These are phyloP conservation scores for Hansenula lynferdii DNA, from an alignment of 1,139 yeast species.

Conservation along the genomic window DNA sequence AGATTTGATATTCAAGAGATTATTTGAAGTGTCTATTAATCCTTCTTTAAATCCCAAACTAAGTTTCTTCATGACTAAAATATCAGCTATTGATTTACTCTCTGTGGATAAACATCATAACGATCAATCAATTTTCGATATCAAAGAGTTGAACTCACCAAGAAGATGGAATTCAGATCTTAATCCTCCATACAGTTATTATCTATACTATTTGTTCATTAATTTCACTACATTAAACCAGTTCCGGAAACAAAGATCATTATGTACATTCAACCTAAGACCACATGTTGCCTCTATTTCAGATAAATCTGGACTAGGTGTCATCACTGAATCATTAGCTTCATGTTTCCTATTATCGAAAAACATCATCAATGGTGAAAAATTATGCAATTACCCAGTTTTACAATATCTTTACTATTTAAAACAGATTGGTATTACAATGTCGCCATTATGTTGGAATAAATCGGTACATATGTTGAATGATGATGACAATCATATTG, in stretches of 20 bases:
- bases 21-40: conserved; percentile 19
- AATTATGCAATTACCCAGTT: conserved; percentile 16
- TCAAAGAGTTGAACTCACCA: conserved; percentile 9
- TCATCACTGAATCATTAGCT: conserved; percentile 20
- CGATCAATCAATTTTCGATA: conserved; percentile 15
- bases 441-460: conserved; percentile 25
- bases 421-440: conserved; percentile 22
- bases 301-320: conserved; percentile 18
- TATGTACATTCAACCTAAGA: conserved; percentile 15
- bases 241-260: conserved; percentile 12
- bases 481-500: conserved; percentile 16
- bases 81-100: conserved; percentile 17
- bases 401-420: conserved; percentile 21
- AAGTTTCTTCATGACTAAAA: conserved; percentile 20
- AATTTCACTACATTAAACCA: conserved; percentile 17
- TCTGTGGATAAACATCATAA: conserved; percentile 11
- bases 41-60: conserved; percentile 16
- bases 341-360: conserved; percentile 18
- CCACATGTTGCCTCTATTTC: conserved; percentile 19
- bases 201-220: conserved; percentile 18
- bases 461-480: conserved; percentile 16
- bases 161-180: conserved; percentile 14
- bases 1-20: conserved; percentile 15
- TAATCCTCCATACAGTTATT: conserved; percentile 24
- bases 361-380: conserved; percentile 20